Base-by-base conservation (phyloP, 192 early-diverging fungal genomes). In the Coemansia sp. region DNA sequence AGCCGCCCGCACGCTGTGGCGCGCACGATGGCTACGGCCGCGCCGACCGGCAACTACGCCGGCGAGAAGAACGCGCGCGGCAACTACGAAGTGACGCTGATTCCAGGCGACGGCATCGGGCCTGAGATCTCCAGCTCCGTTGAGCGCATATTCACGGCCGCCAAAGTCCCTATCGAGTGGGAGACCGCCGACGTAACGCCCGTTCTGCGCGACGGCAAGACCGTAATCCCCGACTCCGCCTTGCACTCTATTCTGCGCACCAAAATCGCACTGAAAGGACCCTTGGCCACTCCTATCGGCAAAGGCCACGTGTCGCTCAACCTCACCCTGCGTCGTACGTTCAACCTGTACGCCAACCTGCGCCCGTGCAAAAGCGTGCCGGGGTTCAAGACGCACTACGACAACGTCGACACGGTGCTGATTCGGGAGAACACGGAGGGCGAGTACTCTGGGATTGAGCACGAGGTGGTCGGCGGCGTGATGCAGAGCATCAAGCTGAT, bases 351-450 rank as follows among this genome's bases (percentile, higher is more conserved):
- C 64, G 97, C 97, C 74, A 97, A 99, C 84, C 93, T 97, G 60
- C 91, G 95, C 78, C 97, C 97, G 34, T 99, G 94, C 88, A 91
- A 92, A 75, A 92, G 90, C n/a, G 92, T 99, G 72, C 89, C 89
- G 37, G 97, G 97, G 10, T 99, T 89, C 85, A 93, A 91, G 74
- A 99, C 97, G 21, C 91, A 90, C 53, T 97, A 97, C 74, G 90
- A 93, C 65, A 88, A 97, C 73, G 97, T 99, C 55, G 87, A 99
- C 84, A 94, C 94, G 15, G 97, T 99, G 44, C 85, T 99, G 66
- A 99, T 99, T 78, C 93, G 97, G 76, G 97, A 99, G 81, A 99
- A 99, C 89, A 99, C 97, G 19, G 97, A 99, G 84, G 97, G 97
- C 66, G 97, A 99, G 84, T 99, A 99, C 87, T 95, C 93, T 73